A percentile compares a stretch with the other conserved stretches of the same genome.
Evolutionary conservation across 495 filamentous ascomycete genomes (phyloP).

Genomic region (Penicillium samsonianum): DNA sequence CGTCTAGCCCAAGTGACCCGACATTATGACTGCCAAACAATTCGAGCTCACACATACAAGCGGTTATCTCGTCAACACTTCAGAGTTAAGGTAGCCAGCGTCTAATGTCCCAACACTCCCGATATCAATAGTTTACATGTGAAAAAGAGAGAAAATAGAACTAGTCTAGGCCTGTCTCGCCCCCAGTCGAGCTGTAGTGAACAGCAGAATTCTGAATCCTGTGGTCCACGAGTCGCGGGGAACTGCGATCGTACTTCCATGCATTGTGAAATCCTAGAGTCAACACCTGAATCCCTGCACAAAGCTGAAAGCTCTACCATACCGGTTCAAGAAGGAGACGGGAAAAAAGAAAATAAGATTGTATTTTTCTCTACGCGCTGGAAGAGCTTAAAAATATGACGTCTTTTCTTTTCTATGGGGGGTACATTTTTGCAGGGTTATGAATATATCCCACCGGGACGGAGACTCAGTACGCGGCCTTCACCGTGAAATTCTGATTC

Average conservation of each 20-base stretch:
- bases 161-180: conserved; percentile 8
- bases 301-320: neutral
- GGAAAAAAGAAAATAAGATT: neutral
- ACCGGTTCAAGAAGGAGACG: neutral
- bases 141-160: neutral
- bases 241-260: conserved; percentile 31
- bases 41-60: neutral
- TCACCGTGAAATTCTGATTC: conserved; percentile 20
- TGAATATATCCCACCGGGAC: neutral
- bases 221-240: conserved; percentile 29
- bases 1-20: neutral
- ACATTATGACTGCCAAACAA: neutral
- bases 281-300: conserved; percentile 12
- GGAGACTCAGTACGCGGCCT: conserved; percentile 8
- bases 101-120: neutral
- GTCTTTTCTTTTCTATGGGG: neutral
- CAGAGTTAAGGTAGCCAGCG: neutral
- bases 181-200: conserved; percentile 18
- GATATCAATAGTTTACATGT: neutral
- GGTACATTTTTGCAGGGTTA: neutral
- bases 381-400: neutral
- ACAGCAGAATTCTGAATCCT: conserved; percentile 17
- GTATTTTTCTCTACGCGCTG: neutral
- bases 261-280: conserved; percentile 22
- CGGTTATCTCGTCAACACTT: neutral